Evolutionary conservation across 1,284 basidiomycete genomes (phyloP), one percentile per base, ranked within the genome.

Genomic region (Puccinia polysora): DNA sequence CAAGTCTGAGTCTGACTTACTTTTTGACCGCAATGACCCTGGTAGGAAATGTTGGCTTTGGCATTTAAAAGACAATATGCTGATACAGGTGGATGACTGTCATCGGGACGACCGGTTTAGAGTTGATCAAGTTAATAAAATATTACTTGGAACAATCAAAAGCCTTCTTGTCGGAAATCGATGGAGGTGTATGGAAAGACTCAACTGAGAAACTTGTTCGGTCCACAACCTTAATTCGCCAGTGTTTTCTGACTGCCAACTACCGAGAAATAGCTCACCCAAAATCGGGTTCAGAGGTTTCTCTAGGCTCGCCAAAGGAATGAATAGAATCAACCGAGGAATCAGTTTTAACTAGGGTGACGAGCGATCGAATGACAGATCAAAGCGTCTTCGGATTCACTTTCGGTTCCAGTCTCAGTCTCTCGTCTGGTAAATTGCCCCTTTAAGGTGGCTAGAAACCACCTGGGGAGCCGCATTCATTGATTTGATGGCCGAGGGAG

Each of bases 21-120:
- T 86, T 97, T 97, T 82, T 98, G 95, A 7, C 91, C 95, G 76
- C 87, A 93, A 81, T 97, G 92, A 25, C 95, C 95, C 63, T 87
- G 86, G 69, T 97, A 85, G 53, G 84, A 81, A 68, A 98, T 81
- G 1, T 91, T 89, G 77, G 91, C 92, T 55, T 83, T 80, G 73
- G 86, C 82, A 83, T 98, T 97, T 81, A 87, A 85, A 76, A 98
- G 89, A 81, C 86, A 85, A 83, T 81, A 80, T 25, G 80, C 81
- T 55, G 78, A 78, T 75, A 77, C 74, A 43, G 77, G 78, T 87
- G 91, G 65, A 86, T 90, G 72, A 87, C 79, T 79, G 75, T 77
- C 76, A 67, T 78, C 77, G 38, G 6, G 28, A 10, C 25, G 58
- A 47, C 30, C 28, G n/a, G n/a, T n/a, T n/a, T n/a, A n/a, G n/a